phyloP scores from a whole-genome alignment of 129 eudicot genomes.

The Pseudognaphalium luteoalbum region DNA sequence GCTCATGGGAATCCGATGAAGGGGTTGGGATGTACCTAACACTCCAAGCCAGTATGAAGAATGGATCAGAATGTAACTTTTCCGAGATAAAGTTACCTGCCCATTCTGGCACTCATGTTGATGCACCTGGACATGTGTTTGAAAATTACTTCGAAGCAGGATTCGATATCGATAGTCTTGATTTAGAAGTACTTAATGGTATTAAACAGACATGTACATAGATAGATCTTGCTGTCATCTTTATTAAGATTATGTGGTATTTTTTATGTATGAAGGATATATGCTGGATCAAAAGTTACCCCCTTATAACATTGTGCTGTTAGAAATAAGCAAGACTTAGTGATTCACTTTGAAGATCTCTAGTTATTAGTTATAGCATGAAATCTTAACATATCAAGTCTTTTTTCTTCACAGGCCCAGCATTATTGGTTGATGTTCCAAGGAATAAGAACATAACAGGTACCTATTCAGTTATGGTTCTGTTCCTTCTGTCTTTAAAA shows the following conservation, averaged over 20 bases:
- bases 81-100: constrained; percentile 59
- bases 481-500: not conserved
- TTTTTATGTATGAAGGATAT: not conserved
- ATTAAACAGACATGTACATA: not conserved
- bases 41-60: constrained; percentile 55
- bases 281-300: not conserved
- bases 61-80: constrained; percentile 63
- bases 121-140: constrained; percentile 85
- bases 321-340: not conserved
- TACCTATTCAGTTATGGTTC: constrained; percentile 15
- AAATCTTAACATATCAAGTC: not conserved
- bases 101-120: constrained; percentile 83
- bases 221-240: not conserved
- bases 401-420: constrained; percentile 46
- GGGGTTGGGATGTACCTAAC: constrained; percentile 49
- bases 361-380: constrained; percentile 1
- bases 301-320: not conserved
- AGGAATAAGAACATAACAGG: constrained; percentile 59
- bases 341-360: not conserved
- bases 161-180: constrained; percentile 69
- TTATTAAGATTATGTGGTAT: not conserved
- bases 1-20: constrained; percentile 37
- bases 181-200: constrained; percentile 65
- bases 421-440: constrained; percentile 51
- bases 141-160: constrained; percentile 65